Base-by-base conservation (phyloP, 1,139 yeast species). In the Candida smagusa region DNA sequence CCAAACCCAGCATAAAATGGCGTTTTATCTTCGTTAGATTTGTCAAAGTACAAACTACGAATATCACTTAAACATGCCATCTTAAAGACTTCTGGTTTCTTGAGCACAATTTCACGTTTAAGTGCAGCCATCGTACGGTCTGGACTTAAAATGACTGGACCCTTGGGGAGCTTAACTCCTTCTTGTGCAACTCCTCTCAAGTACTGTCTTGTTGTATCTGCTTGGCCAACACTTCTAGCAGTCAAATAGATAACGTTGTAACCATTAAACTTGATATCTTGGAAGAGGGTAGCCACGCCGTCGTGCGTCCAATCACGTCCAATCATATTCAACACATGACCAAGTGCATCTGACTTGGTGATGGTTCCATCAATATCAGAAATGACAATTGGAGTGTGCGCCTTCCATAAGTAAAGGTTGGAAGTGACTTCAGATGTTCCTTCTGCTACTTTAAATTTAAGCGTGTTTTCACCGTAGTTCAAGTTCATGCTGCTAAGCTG, bases 1-100 rank as follows among this genome's bases (percentile, higher is more conserved):
- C 99, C 99, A 59, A 94, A 94, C 0, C 98, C 99, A 5, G 98
- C 98, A 60, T 87, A 90, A 53, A 94, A 94, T 3, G 97, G 97
- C 1, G 90, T 84, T 36, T 63, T 52, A 11, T 60, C 67, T 28
- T 63, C 67, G 3, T 60, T 64, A 16, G 50, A 54, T 11, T 41
- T 42, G 34, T 48, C 50, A 58, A 64, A 82, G 79, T 66, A 71
- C 24, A 94, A 67, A 40, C 82, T 75, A 51, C 80, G 79, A 43
- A 94, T 83, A 64, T 94, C 99, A 37, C 84, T 80, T 45, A 94
- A 68, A 62, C 98, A 92, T 0, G 98, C 95, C 94, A 94, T 94
- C 54, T 94, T 94, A 69, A 94, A 94, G 24, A 94, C 95, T 58
- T 94, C 98, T 0, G 99, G 98, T 55, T 92, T 90, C 48, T 89